phyloP scores from a whole-genome alignment of 805 yeast genomes.

The Henningerozyma blattae region DNA sequence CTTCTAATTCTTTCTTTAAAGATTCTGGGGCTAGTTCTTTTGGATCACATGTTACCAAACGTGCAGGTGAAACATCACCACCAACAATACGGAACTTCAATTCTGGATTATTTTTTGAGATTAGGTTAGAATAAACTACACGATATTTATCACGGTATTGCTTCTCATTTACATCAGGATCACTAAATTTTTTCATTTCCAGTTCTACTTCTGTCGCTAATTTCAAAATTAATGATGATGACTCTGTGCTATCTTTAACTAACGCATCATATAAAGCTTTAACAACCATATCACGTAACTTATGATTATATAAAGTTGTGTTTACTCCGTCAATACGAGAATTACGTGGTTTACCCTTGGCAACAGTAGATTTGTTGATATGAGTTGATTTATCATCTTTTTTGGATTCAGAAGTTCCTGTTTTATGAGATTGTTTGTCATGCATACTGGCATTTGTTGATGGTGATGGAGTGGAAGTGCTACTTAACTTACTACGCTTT shows the following conservation, averaged over 20 bases:
- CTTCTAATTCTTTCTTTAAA: slow-evolving; percentile 72
- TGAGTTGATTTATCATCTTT: neutral
- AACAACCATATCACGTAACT: slow-evolving; percentile 75
- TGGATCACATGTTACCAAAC: slow-evolving; percentile 73
- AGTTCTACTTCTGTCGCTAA: slow-evolving; percentile 63
- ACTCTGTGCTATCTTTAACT: slow-evolving; percentile 61
- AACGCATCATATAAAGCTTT: slow-evolving; percentile 80
- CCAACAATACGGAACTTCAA: slow-evolving; percentile 55
- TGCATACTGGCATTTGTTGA: slow-evolving; percentile 3
- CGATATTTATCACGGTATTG: slow-evolving; percentile 74
- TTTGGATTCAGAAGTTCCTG: neutral
- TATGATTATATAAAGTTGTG: slow-evolving; percentile 55
- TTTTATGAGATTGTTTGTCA: neutral
- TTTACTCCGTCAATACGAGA: slow-evolving; percentile 73
- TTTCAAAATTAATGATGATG: slow-evolving; percentile 48
- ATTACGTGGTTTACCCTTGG: slow-evolving; percentile 45
- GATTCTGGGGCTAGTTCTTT: slow-evolving; percentile 93
- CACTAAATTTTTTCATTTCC: slow-evolving; percentile 53
- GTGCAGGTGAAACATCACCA: slow-evolving; percentile 54
- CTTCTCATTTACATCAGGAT: slow-evolving; percentile 36
- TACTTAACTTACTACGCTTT: slow-evolving; percentile 28
- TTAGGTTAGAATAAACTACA: slow-evolving; percentile 73
- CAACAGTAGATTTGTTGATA: neutral
- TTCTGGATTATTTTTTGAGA: slow-evolving; percentile 83
- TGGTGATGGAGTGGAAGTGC: slow-evolving; percentile 13